Conservation (phyloP, 352 stramenopile species). For the Phytopythium chamaehyphon region DNA sequence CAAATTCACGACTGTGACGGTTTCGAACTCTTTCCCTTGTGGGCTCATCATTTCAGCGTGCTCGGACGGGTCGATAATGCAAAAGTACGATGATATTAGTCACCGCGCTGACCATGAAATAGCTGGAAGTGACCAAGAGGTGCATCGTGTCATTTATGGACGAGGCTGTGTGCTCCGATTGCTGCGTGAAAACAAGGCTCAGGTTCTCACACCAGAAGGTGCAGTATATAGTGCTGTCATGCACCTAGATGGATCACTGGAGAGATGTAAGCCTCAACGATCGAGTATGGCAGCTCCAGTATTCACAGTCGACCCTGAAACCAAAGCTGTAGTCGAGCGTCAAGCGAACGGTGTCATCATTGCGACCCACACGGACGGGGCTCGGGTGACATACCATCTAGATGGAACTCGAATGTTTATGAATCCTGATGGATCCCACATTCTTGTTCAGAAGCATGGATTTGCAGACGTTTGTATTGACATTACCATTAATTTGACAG, state of each 20-base stretch:
- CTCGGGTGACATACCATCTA: slow-evolving; percentile 52
- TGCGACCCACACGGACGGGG: slow-evolving; percentile 57
- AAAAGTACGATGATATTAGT: slow-evolving; percentile 29
- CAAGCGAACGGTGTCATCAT: slow-evolving; percentile 46
- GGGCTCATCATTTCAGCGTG: slow-evolving; percentile 45
- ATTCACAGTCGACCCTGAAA: slow-evolving; percentile 62
- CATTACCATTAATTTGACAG: slow-evolving; percentile 57
- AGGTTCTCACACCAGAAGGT: slow-evolving; percentile 52
- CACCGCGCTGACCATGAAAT: neutral
- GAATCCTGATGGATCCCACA: slow-evolving; percentile 39
- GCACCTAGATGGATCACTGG: neutral
- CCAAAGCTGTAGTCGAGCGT: slow-evolving; percentile 56
- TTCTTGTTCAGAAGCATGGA: slow-evolving; percentile 47
- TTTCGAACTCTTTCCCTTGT: slow-evolving; percentile 43
- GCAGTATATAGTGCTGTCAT: slow-evolving; percentile 14
- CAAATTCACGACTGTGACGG: slow-evolving; percentile 34
- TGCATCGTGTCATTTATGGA: slow-evolving; percentile 49
- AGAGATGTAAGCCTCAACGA: neutral
- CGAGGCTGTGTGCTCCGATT: slow-evolving; percentile 52
- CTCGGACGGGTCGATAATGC: slow-evolving; percentile 58
- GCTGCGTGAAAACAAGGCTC: slow-evolving; percentile 25
- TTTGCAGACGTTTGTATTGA: slow-evolving; percentile 70
- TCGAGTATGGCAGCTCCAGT: slow-evolving; percentile 6
- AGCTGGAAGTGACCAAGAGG: slow-evolving; percentile 15
- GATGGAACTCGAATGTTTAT: slow-evolving; percentile 64